Evolutionary conservation across 768 basidiomycete species (phyloP), one percentile per base, ranked within the genome.

Genomic region (Saitozyma podzolica): DNA sequence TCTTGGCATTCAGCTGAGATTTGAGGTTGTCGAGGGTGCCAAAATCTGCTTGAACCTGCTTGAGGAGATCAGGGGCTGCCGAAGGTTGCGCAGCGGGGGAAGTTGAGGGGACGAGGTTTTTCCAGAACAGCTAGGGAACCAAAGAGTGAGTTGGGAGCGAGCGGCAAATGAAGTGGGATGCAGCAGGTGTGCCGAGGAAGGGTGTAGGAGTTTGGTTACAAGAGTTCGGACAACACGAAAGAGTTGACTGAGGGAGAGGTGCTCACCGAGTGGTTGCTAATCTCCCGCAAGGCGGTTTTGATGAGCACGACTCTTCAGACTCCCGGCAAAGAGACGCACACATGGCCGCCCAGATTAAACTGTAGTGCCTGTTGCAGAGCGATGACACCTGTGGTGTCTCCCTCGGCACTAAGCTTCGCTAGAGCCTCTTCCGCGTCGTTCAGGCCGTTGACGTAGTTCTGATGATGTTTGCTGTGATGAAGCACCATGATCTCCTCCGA

Each of bases 381-480:
- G 74, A 96, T 92, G 67, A 87, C 85, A 77, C 89, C 87, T 81
- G 88, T 91, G 73, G 90, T 85, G 54, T 87, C 85, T 3, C 81
- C 68, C 37, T 49, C 58, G 16, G 70, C 48, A 48, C 62, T 53
- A 54, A 78, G 64, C 70, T 86, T 85, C 51, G 86, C 83, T 77
- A 92, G 91, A 0, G 85, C 83, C 64, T 84, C 82, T 82, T 95
- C 92, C 16, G 92, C 93, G 41, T 89, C 87, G 81, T 95, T 97
- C 79, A 97, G 85, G 1, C 88, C 89, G 73, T 86, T 94, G 59
- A 95, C 91, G 73, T 96, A 96, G 58, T 91, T 88, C 83, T 93
- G 91, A 76, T 97, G 93, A 78, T 97, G 93, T 84, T 93, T 94
- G 66, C 83, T 86, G 83, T 97, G 93, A 81, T 97, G 93, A 55